Conservation (phyloP, 768 basidiomycete genomes). For the Boletus reticuloceps region DNA sequence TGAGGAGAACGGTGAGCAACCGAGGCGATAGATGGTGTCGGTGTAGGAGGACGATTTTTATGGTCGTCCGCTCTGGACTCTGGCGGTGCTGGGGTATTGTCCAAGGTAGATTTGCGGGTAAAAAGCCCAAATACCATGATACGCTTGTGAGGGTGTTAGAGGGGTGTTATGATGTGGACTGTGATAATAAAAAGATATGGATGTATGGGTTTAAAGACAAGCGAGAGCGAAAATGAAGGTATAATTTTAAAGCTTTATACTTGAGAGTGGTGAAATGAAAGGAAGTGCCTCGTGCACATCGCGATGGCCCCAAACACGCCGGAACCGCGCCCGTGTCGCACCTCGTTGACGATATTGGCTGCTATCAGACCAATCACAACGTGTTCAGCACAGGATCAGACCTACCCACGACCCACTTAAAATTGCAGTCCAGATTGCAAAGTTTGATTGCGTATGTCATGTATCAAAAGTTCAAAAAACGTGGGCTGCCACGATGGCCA, state of each 20-base stretch:
- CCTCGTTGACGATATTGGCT: neutral
- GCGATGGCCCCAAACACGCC: slow-evolving; percentile 17
- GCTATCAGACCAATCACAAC: neutral
- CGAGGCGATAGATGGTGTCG: slow-evolving; percentile 48
- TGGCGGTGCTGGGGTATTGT: slow-evolving; percentile 7
- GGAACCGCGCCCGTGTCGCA: slow-evolving; percentile 6
- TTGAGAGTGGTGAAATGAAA: slow-evolving; percentile 13
- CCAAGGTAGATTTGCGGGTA: slow-evolving; percentile 30
- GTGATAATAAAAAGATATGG: slow-evolving; percentile 14
- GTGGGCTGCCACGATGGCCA: too few species aligned
- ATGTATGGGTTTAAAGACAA: neutral
- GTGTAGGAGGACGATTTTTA: slow-evolving; percentile 46
- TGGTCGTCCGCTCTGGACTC: slow-evolving; percentile 3
- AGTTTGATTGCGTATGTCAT: too few species aligned
- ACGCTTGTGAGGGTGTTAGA: neutral
- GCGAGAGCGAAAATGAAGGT: neutral
- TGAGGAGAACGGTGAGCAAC: slow-evolving; percentile 22
- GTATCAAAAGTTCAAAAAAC: too few species aligned
- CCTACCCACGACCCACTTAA: neutral
- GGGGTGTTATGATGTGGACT: neutral
- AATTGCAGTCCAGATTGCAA: too few species aligned
- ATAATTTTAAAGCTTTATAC: slow-evolving; percentile 10
- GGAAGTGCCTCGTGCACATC: slow-evolving; percentile 19
- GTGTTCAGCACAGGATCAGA: neutral
- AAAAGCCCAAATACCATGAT: slow-evolving; percentile 44